These are phyloP conservation scores for Penicillium sp. DNA, from an alignment of 2,329 filamentous ascomycete genomes.

Conservation along the genomic window DNA sequence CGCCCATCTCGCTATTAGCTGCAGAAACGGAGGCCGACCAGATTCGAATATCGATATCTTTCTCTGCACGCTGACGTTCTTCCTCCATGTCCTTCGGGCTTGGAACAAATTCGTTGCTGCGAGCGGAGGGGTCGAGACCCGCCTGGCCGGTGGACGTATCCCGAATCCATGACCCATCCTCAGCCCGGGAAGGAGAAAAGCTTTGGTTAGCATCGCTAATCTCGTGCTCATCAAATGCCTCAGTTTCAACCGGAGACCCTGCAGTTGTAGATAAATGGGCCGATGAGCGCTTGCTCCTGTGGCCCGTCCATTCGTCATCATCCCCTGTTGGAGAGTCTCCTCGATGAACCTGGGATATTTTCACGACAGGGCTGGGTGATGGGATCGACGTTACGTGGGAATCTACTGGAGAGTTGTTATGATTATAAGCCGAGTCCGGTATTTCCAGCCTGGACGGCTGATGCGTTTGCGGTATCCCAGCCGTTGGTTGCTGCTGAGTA, in stretches of 20 bases:
- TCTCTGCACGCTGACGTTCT: conserved; percentile 45
- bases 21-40: conserved; percentile 52
- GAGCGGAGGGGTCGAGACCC: conserved; percentile 46
- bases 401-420: conserved; percentile 17
- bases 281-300: conserved; percentile 31
- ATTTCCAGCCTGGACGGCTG: conserved; percentile 17
- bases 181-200: conserved; percentile 28
- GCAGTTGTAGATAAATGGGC: conserved; percentile 33
- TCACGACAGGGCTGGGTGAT: conserved; percentile 42
- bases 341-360: conserved; percentile 39
- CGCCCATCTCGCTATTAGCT: conserved; percentile 39
- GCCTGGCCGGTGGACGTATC: conserved; percentile 37
- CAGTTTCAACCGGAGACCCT: conserved; percentile 21
- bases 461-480: conserved; percentile 2
- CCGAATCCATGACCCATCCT: conserved; percentile 46
- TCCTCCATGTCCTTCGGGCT: conserved; percentile 51
- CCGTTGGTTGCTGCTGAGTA: not conserved
- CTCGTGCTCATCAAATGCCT: conserved; percentile 24
- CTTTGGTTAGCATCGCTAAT: conserved; percentile 18
- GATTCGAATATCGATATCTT: conserved; percentile 50
- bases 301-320: conserved; percentile 16
- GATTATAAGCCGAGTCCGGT: conserved; percentile 16
- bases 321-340: conserved; percentile 42
- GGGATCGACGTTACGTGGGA: conserved; percentile 20
- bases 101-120: conserved; percentile 42